Percentiles rank a stretch among this genome's conserved stretches.
Evolutionary conservation across 2,329 filamentous ascomycete species (phyloP).

Genomic region (Beauveria australis): DNA sequence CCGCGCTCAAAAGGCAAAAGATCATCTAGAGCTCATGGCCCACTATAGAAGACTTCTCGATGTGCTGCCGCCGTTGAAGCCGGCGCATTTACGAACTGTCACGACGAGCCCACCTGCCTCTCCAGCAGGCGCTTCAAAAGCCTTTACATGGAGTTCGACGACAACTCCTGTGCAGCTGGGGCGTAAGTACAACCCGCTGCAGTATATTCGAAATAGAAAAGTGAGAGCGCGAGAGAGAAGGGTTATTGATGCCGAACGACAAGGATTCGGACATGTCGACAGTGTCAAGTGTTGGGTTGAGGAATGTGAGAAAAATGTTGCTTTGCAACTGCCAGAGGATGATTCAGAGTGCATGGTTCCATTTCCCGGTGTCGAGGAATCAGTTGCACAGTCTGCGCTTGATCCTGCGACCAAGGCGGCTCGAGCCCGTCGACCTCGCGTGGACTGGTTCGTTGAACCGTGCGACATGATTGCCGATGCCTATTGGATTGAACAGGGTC

Average conservation of each 20-base stretch:
- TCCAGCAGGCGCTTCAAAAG: slow-evolving; percentile 20
- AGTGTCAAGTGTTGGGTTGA: slow-evolving; percentile 72
- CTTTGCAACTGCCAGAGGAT: slow-evolving; percentile 16
- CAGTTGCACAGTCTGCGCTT: slow-evolving; percentile 33
- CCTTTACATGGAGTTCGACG: slow-evolving; percentile 10
- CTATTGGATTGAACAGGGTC: slow-evolving; percentile 78
- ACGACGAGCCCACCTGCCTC: slow-evolving; percentile 35
- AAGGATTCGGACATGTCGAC: slow-evolving; percentile 68
- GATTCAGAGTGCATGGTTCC: slow-evolving; percentile 29
- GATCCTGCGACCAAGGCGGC: slow-evolving; percentile 36
- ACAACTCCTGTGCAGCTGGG: slow-evolving; percentile 36
- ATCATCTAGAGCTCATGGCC: slow-evolving; percentile 75
- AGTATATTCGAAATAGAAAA: slow-evolving; percentile 86
- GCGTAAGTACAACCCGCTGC: slow-evolving; percentile 80
- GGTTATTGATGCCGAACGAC: slow-evolving; percentile 62
- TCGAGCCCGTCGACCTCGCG: slow-evolving; percentile 63
- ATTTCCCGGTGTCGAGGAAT: slow-evolving; percentile 39
- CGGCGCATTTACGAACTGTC: slow-evolving; percentile 27
- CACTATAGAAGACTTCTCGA: slow-evolving; percentile 79
- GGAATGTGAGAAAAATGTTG: slow-evolving; percentile 38
- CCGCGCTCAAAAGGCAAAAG: slow-evolving; percentile 75
- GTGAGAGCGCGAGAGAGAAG: slow-evolving; percentile 71
- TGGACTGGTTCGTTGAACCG: slow-evolving; percentile 79
- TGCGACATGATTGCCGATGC: slow-evolving; percentile 83
- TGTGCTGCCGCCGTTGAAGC: slow-evolving; percentile 64